Evolutionary conservation across 495 filamentous ascomycete genomes (phyloP), one percentile per base, ranked within the genome.

Genomic region (Evernia prunastri): DNA sequence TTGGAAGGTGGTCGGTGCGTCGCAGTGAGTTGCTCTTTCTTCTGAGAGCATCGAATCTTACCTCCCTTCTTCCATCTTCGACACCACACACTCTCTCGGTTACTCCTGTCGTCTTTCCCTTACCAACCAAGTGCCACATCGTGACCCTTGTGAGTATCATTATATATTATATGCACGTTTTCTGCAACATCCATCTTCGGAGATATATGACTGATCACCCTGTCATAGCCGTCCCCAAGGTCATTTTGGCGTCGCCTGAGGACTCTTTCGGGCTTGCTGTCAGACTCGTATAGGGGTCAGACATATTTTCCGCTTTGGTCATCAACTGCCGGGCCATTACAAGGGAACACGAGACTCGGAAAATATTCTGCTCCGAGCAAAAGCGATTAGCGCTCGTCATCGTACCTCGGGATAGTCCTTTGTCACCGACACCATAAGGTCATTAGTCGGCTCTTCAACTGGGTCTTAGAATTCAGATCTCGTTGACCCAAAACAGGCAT

Each of bases 151-250:
- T 13, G 61, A n/a, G 4, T 57, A 12, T 25, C 33, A 17, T 57
- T 23, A 3, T 4, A 36, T 25, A 11, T 8, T 42, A 11, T 27
- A 53, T 33, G 9, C 31, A 29, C 20, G 27, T 17, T 42, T 9
- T 23, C 33, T 39, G 35, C 20, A 45, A 27, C 10, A 31, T 37
- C 15, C 10, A 31, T 37, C 15, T 39, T 37, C 49, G 31, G 45
- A 49, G 35, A 45, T 23, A 36, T 42, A 56, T 63, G n/a, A 57
- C 61, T 63, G 61, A 63, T 57, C 61, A 3, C 12, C 61, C 25
- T 33, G 40, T n/a, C 37, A 39, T 27, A 63, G 61, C 27, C 51
- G 27, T 36, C 31, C 56, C 36, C 7, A 27, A 35, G 53, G 5
- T 23, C 43, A 15, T 5, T 25, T 59, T 29, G 35, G 13, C 43